Base-by-base conservation (phyloP, 2,329 filamentous ascomycete species). In the Pestalotiopsis sp. region DNA sequence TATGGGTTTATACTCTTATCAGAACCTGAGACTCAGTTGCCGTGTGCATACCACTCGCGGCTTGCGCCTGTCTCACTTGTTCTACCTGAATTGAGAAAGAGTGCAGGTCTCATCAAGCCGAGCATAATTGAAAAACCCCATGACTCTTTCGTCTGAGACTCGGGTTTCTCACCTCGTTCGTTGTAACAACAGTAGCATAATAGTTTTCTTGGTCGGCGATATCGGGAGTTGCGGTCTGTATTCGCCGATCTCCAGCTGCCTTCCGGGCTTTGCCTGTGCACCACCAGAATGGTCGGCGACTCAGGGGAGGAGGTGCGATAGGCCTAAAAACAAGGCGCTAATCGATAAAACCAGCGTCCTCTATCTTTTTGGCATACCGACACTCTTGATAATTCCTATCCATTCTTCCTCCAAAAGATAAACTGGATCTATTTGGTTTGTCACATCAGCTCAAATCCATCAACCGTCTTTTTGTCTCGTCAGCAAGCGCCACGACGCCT, bases 231-330 rank as follows among this genome's bases (percentile, higher is more conserved):
- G 31, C 7, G 20, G n/a, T 58, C 38, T 17, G 13, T 13, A 23
- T 45, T 63, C 61, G 56, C 59, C 60, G 61, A 64, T 23, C 65
- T 23, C 57, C 25, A 25, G 65, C 23, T 20, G 27, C 14, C 27
- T 61, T 5, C 23, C 27, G 31, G 41, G 41, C 41, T 45, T 45
- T 45, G 41, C 41, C 41, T 14, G 3, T n/a, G 41, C 41, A 45
- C 12, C 41, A 45, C 41, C 41, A 45, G 4, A 45, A 45, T 45
- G 41, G 41, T 45, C 41, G 41, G 41, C 41, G 41, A n/a, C 41
- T 45, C 13, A 14, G 39, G 39, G 14, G 39, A 14, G 39, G 39
- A 9, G 14, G 9, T 41, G 39, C 39, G 5, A 41, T 41, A 41
- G 31, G 41, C 41, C 41, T 45, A 45, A n/a, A 45, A 45, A 6